Base-by-base conservation (phyloP, 2,329 filamentous ascomycete genomes). In the Fusarium sp. region DNA sequence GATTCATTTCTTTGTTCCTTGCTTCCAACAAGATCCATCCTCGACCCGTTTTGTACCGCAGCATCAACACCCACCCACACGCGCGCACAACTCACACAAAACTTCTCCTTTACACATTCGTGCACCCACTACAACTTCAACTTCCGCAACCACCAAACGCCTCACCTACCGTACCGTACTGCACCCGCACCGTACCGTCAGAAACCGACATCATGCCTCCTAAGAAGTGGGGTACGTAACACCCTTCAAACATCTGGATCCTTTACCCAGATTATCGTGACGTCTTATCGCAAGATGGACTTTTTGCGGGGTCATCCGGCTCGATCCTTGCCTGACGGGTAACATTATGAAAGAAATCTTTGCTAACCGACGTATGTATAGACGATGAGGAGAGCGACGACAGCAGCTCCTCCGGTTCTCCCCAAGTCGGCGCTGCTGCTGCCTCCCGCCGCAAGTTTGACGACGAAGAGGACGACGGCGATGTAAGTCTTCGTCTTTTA, bases 381-480 rank as follows among this genome's bases (percentile, higher is more conserved):
- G 81, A 83, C 64, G 82, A 82, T 26, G 80, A 81, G 70, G 77
- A 81, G 50, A 79, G 76, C 57, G 80, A 81, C 36, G 76, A 75
- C 44, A 78, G 77, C 70, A 77, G 77, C 70, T 76, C 75, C 55
- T 66, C 76, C 44, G 73, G 77, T 49, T 74, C 84, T 15, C 78
- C 84, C 33, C 78, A 80, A 4, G 73, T 79, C 47, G 79, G 76
- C 39, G 78, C 78, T 59, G 76, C 77, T 59, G 74, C 76, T 53
- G 83, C 84, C 69, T 39, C 62, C 34, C 83, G 85, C 67, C 81
- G 78, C 65, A 82, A 96, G 84, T 97, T 97, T 77, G 94, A 96
- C 74, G 95, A 98, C 74, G 95, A 98, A 79, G 94, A 97, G 81
- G 91, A 94, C 34, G 90, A 92, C 71, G 85, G 85, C 73, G 93